These are phyloP conservation scores for Penicillium sp. DNA, from an alignment of 2,329 filamentous ascomycete species.

Conservation along the genomic window DNA sequence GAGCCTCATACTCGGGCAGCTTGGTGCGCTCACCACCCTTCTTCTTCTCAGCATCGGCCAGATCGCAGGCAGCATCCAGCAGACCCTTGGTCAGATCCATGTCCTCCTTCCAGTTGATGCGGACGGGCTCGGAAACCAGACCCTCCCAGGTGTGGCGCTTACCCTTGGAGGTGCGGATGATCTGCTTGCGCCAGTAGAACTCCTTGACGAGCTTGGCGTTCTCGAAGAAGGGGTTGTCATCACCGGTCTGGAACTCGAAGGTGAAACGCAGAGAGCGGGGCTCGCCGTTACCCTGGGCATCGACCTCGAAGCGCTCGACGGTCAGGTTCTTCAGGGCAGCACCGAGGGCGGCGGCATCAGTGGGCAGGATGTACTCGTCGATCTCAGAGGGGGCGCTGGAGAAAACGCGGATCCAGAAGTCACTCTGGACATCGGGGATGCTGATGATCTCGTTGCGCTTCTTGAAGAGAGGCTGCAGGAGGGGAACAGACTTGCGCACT, in stretches of 20 bases:
- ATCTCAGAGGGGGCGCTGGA: conserved; percentile 84
- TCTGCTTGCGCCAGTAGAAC: conserved; percentile 77
- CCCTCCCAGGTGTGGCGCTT: conserved; percentile 68
- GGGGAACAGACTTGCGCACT: conserved; percentile 75
- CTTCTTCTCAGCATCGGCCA: conserved; percentile 68
- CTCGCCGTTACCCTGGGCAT: conserved; percentile 64
- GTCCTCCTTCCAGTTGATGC: conserved; percentile 83
- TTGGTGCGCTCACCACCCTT: conserved; percentile 52
- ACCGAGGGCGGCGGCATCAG: conserved; percentile 71
- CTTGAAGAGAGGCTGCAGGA: conserved; percentile 72
- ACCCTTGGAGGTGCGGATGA: conserved; percentile 47
- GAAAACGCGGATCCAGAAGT: conserved; percentile 95
- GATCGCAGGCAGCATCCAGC: conserved; percentile 71
- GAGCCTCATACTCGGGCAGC: conserved; percentile 56
- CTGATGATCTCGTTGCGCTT: conserved; percentile 73
- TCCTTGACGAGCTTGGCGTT: conserved; percentile 83
- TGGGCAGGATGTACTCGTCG: conserved; percentile 83
- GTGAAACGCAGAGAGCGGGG: conserved; percentile 78
- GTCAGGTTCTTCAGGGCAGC: conserved; percentile 69
- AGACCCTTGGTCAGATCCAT: conserved; percentile 84
- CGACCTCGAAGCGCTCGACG: conserved; percentile 80
- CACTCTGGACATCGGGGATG: conserved; percentile 61
- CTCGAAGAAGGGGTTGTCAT: conserved; percentile 79
- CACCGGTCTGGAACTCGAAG: conserved; percentile 68
- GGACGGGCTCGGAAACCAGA: conserved; percentile 84